These are phyloP conservation scores for Fusarium armeniacum DNA, from an alignment of 2,329 filamentous ascomycete genomes.

Conservation along the genomic window DNA sequence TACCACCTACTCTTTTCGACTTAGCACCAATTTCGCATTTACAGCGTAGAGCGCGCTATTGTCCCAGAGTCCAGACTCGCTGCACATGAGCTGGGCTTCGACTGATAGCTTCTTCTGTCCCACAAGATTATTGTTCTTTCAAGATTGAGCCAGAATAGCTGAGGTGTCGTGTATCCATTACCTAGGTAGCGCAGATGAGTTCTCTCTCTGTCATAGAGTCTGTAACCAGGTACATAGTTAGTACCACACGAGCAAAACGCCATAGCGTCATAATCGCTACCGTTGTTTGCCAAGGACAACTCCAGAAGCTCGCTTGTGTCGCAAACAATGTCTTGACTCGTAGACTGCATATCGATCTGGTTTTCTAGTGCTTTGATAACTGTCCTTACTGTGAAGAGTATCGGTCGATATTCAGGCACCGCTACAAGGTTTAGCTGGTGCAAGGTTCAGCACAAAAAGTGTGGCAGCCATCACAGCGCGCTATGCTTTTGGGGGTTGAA, in stretches of 20 bases:
- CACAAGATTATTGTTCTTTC: neutral
- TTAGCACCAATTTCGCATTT: constrained; percentile 7
- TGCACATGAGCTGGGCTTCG: neutral
- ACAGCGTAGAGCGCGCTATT: neutral
- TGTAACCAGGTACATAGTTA: neutral
- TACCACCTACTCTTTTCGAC: constrained; percentile 19
- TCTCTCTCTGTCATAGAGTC: neutral
- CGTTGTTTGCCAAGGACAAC: too few relatives aligned
- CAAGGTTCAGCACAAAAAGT: neutral
- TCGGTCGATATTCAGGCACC: constrained; percentile 4
- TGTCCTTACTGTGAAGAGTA: neutral
- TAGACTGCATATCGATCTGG: neutral
- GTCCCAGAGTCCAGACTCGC: neutral
- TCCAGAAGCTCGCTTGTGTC: neutral
- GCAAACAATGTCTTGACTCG: constrained; percentile 2
- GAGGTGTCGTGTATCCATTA: neutral
- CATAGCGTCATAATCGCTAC: too few relatives aligned
- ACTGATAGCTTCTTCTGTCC: neutral
- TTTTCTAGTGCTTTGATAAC: neutral
- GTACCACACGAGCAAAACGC: neutral
- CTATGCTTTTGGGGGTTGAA: neutral
- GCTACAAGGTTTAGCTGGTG: constrained; percentile 1
- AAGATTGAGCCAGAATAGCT: neutral
- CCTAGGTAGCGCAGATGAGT: neutral
- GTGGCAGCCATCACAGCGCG: neutral